Base-by-base conservation (phyloP, 140 eudicot genomes). In the Anethum foeniculum region DNA sequence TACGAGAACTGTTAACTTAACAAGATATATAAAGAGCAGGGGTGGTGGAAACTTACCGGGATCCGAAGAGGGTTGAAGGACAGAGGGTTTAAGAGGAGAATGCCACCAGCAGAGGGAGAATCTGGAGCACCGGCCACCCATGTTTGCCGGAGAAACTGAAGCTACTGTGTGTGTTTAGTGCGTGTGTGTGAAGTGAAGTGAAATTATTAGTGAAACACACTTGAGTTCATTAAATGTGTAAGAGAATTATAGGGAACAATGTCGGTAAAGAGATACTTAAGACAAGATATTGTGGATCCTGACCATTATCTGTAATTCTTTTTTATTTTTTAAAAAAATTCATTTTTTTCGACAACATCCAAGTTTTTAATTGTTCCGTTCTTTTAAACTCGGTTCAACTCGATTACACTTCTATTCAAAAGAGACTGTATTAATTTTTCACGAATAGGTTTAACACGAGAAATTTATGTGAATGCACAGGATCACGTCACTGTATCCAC, bases 41-140 rank as follows among this genome's bases (percentile, higher is more conserved):
- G 18, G 75, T 46, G 38, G 48, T 62, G 64, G 28, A 27, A 46
- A 51, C 79, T 74, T 74, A 65, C 90, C 92, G 13, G 14, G 80
- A 86, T 86, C 92, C 16, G 89, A 78, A 27, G 41, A 36, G 75
- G 90, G 36, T 32, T 86, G 73, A 38, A 86, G 87, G 77, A 86
- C 85, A 71, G 90, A 80, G 56, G 88, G 86, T 80, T 89, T 89
- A 78, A 82, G 86, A 77, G 83, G 86, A 67, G 92, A 84, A 77
- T 85, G 85, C 87, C 90, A 86, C 90, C 90, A 86, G 78, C 90
- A 89, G 80, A 83, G n/a, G 25, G 92, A 81, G 75, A 86, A 86
- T 51, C 85, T 89, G 30, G 92, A 89, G 84, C 92, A 89, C 27
- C 85, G 76, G 21, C 79, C 87, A n/a, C 92, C 92, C 92, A 89